These are phyloP conservation scores for Gnomoniopsis sp. DNA, from an alignment of 2,329 filamentous ascomycete genomes.

Conservation along the genomic window DNA sequence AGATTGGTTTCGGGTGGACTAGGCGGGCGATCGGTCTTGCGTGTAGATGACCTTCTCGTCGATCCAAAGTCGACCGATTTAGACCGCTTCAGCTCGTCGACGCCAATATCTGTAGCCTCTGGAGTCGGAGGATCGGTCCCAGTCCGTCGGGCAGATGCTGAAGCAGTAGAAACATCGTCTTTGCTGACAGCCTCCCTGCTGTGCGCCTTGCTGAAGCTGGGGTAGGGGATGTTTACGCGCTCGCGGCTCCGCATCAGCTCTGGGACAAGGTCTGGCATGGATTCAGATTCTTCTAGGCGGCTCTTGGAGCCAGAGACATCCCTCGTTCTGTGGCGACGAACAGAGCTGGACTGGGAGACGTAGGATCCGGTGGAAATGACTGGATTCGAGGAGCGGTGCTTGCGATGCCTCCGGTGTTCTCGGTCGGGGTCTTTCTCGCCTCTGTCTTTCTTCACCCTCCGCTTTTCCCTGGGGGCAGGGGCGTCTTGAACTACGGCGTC, in stretches of 20 bases:
- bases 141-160: conserved; percentile 33
- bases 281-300: conserved; percentile 24
- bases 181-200: conserved; percentile 79
- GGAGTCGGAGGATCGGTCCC: conserved; percentile 61
- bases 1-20: conserved; percentile 63
- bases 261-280: conserved; percentile 48
- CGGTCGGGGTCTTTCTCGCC: conserved; percentile 26
- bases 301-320: conserved; percentile 18
- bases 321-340: conserved; percentile 25
- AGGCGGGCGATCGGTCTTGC: conserved; percentile 50
- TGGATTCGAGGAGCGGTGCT: conserved; percentile 38
- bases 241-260: conserved; percentile 42
- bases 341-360: conserved; percentile 31
- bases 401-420: conserved; percentile 37
- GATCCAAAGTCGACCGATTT: conserved; percentile 43
- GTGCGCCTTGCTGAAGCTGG: conserved; percentile 82
- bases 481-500: conserved; percentile 6
- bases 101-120: conserved; percentile 67
- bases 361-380: conserved; percentile 36
- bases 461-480: conserved; percentile 21
- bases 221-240: conserved; percentile 65
- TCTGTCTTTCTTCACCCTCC: conserved; percentile 17
- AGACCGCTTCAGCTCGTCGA: conserved; percentile 42
- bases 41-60: conserved; percentile 31
- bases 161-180: conserved; percentile 43